Percentiles rank a stretch among this genome's conserved stretches.
phyloP scores from a whole-genome alignment of 2,329 filamentous ascomycete genomes.

The Stenocarpella maydis region DNA sequence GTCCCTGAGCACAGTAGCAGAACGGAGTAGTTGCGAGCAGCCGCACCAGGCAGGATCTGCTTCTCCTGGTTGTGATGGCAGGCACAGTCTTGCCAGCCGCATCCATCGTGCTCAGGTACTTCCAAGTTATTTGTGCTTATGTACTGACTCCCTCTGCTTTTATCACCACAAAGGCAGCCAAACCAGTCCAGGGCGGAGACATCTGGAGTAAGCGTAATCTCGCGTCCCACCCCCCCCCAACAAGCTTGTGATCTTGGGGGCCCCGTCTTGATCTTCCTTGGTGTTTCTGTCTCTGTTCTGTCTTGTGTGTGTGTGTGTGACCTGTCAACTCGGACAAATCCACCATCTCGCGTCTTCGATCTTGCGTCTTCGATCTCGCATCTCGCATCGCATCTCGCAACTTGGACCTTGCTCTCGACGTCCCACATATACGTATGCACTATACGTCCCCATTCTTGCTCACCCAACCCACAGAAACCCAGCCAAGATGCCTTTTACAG shows the following conservation, averaged over 20 bases:
- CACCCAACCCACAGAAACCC: neutral
- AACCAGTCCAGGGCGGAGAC: neutral
- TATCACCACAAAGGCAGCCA: conserved; percentile 10
- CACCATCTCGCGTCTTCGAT: no score
- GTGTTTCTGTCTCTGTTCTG: neutral
- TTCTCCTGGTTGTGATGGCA: neutral
- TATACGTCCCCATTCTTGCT: neutral
- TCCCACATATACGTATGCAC: neutral
- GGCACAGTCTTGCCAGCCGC: neutral
- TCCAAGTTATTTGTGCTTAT: no score
- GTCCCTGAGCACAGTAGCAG: conserved; percentile 20
- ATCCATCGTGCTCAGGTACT: no score
- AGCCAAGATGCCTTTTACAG: conserved; percentile 32
- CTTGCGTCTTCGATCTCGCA: neutral
- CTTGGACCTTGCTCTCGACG: neutral
- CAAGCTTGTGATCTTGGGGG: conserved; percentile 16
- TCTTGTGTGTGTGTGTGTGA: neutral
- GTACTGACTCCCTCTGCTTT: no score
- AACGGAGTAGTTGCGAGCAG: no score
- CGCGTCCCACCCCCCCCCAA: neutral
- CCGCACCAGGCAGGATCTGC: no score
- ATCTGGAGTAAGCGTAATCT: conserved; percentile 13
- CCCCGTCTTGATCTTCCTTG: conserved; percentile 14
- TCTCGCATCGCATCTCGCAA: neutral
- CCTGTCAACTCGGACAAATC: conserved; percentile 12